phyloP scores from a whole-genome alignment of 345 rosid species.

The Hevea brasiliensis region DNA sequence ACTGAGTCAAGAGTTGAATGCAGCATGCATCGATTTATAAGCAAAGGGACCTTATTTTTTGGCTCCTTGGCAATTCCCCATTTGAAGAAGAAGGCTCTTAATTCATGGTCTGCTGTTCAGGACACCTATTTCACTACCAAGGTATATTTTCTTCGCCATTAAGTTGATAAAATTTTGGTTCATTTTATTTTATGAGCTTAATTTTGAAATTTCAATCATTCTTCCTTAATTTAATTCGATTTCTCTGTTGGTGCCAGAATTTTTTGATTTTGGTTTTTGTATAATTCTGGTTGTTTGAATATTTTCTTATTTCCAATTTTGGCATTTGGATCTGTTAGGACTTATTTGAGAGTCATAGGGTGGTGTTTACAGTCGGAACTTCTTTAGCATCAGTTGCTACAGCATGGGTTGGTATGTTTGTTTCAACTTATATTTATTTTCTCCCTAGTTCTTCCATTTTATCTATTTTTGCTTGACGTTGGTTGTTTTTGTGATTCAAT shows the following conservation, averaged over 20 bases:
- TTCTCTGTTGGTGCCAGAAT: neutral
- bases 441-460: neutral
- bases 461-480: neutral
- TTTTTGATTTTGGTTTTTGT: neutral
- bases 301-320: neutral
- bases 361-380: constrained; percentile 86
- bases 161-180: neutral
- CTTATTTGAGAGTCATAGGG: constrained; percentile 79
- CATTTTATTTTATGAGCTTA: neutral
- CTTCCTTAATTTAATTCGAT: neutral
- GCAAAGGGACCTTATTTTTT: constrained; percentile 49
- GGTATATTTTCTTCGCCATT: constrained; percentile 27
- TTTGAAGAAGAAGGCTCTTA: constrained; percentile 66
- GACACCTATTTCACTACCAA: constrained; percentile 82
- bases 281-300: neutral
- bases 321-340: constrained; percentile 45
- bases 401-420: constrained; percentile 78
- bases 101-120: constrained; percentile 73
- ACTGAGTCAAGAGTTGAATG: constrained; percentile 10
- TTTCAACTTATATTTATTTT: neutral
- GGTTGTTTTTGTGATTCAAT: neutral
- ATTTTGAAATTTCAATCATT: neutral
- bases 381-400: constrained; percentile 90
- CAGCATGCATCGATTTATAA: constrained; percentile 66
- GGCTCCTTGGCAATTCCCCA: constrained; percentile 46